Evolutionary conservation across 208 protist species (phyloP), one percentile per base, ranked within the genome.

Genomic region (Trypanosoma brucei): DNA sequence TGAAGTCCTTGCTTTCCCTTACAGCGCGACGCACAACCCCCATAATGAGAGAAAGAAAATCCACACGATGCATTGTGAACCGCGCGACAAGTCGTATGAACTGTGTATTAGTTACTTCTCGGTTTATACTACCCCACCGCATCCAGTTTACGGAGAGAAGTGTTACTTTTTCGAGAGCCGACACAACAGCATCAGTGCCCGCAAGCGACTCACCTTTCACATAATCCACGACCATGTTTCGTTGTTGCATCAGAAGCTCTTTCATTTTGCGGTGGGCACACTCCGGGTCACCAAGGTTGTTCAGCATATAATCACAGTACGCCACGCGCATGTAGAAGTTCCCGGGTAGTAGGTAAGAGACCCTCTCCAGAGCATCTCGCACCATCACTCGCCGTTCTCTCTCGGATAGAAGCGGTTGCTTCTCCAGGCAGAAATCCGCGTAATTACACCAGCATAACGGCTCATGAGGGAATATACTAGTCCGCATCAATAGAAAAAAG

Each of bases 101-200:
- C 36, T 81, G 72, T 11, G 62, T 59, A 31, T 79, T 72, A 30
- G 64, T 59, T 0, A 69, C 59, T 37, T 88, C 71, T 14, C 50
- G 59, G 22, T 35, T 55, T 35, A 73, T 44, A 51, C 70, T 76
- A 53, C 78, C 75, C 79, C 90, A 80, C 0, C 84, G 74, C 84
- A 94, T 94, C 72, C 83, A 92, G 62, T 92, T 94, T 46, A 94
- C 76, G 52, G 72, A 71, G 35, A 90, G 48, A 36, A 87, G 68
- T 6, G 78, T 57, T 37, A 93, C 79, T 48, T 80, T 78, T 55
- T 88, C 71, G 58, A 93, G 59, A 37, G 74, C 70, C 48, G 60
- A 53, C 33, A 84, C 42, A 5, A 68, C 78, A 4, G 37, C 38
- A n/a, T 50, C 55, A 53, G 59, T 48, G 34, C 34, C 39, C 31